A percentile compares a stretch with the other conserved stretches of the same genome.
These are phyloP conservation scores for Seminavis robusta DNA, from an alignment of 108 stramenopile species.

Conservation along the genomic window DNA sequence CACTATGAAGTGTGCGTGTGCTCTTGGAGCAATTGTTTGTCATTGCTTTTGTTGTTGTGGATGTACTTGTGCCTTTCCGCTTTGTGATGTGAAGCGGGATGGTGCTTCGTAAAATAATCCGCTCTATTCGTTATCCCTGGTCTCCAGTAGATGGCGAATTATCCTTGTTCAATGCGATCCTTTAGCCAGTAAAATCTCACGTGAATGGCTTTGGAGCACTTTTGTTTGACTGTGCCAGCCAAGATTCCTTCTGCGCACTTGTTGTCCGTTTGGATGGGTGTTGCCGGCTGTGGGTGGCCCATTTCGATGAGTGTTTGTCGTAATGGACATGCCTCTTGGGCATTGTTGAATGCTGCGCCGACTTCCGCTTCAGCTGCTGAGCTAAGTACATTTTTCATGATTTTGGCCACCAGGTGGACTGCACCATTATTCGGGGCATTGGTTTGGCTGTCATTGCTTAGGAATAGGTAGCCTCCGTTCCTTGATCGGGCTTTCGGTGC, in stretches of 20 bases:
- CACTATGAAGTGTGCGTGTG: no score
- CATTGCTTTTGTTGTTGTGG: no score
- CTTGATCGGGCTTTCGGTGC: slow-evolving; percentile 28
- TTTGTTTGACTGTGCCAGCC: slow-evolving; percentile 35
- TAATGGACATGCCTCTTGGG: slow-evolving; percentile 15
- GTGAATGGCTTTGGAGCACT: slow-evolving; percentile 26
- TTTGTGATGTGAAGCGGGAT: no score
- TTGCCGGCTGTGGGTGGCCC: slow-evolving; percentile 44
- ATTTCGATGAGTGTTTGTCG: slow-evolving; percentile 22
- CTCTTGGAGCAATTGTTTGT: no score
- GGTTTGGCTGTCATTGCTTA: slow-evolving; percentile 3
- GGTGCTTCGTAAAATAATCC: no score
- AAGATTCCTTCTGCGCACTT: slow-evolving; percentile 38
- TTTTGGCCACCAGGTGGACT: no score
- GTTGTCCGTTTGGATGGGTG: slow-evolving; percentile 43
- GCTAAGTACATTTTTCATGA: neutral
- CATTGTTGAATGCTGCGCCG: slow-evolving; percentile 32
- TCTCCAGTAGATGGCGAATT: no score
- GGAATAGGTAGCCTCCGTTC: slow-evolving; percentile 25
- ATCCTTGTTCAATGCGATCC: neutral
- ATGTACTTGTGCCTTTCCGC: no score
- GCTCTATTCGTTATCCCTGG: no score
- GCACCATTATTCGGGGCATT: no score
- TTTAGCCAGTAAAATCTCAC: slow-evolving; percentile 12
- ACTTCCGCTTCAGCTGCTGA: slow-evolving; percentile 9